Evolutionary conservation across 1,284 basidiomycete genomes (phyloP), one percentile per base, ranked within the genome.

Genomic region (Mrakiaceae sp.): DNA sequence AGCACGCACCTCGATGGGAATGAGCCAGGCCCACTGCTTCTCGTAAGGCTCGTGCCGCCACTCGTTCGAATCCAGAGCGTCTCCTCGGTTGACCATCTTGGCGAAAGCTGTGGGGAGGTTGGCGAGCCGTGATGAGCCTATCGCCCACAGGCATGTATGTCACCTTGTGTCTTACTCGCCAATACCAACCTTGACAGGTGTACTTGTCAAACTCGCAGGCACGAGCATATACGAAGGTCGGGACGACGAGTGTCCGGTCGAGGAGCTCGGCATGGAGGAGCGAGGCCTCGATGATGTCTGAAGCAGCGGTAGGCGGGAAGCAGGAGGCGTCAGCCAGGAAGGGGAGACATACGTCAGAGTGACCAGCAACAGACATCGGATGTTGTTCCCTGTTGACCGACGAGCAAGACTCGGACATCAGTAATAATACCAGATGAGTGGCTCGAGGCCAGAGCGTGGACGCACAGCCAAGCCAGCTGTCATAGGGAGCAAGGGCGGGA

Each of bases 141-240:
- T 54, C 8, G 12, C 12, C 10, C 12, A 16, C 8, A 14, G 12
- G 12, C 52, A 27, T 27, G 27, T 27, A 27, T 27, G 27, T 27
- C 1, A 27, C 27, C 27, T 27, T 27, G 27, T 27, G 27, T 27
- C 27, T 27, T 1, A 27, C 27, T 27, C 27, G 27, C 27, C 27
- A 50, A 7, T 42, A 49, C 56, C 3, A 7, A 59, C 57, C n/a
- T 14, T 48, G 52, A 56, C 49, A 57, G 11, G 67, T 74, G 39
- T 58, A 73, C 72, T 69, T 70, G 46, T 72, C 72, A 56, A 73
- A 76, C 60, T 78, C 78, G 67, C 79, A 79, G 1, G 73, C 71
- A 12, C 79, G 72, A 7, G 79, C 78, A 60, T 79, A 80, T 7
- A 80, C 70, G 60, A 73, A 74, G 5, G 76, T 76, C 1, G 78